Evolutionary conservation across 352 stramenopile species (phyloP).

Genomic region (Phytophthora fragariaefolia): DNA sequence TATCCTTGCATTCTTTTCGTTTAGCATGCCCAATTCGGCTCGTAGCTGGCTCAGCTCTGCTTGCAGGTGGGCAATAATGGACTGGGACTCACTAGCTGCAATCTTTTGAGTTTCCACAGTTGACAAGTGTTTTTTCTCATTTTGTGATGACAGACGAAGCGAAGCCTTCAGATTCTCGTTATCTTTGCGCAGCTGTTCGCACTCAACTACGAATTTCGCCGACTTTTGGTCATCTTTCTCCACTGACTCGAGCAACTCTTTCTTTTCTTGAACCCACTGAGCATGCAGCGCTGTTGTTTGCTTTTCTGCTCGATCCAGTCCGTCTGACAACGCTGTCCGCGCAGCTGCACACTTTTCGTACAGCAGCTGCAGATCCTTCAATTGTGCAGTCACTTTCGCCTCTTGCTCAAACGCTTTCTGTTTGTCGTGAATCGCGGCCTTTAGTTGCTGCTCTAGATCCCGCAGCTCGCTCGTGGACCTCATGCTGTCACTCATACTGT

Average conservation of each 20-base stretch:
- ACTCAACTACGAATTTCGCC: constrained; percentile 36
- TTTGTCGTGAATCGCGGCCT: constrained; percentile 39
- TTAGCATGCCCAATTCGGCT: constrained; percentile 30
- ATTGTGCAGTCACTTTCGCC: constrained; percentile 22
- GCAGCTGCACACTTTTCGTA: constrained; percentile 54
- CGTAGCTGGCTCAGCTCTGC: constrained; percentile 42
- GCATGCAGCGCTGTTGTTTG: constrained; percentile 59
- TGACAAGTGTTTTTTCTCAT: constrained; percentile 41
- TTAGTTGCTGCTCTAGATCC: constrained; percentile 46
- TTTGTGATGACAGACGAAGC: constrained; percentile 32
- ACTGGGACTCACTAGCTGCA: constrained; percentile 32
- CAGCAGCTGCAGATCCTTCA: constrained; percentile 52
- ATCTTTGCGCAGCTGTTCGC: constrained; percentile 50
- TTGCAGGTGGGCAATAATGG: constrained; percentile 43
- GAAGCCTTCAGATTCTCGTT: constrained; percentile 47
- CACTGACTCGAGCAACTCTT: constrained; percentile 41
- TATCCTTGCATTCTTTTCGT: constrained; percentile 52
- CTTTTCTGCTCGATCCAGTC: constrained; percentile 57
- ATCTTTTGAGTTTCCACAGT: constrained; percentile 37
- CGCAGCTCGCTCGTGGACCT: constrained; percentile 29
- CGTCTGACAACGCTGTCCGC: constrained; percentile 46
- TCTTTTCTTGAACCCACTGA: constrained; percentile 73
- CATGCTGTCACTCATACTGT: constrained; percentile 36
- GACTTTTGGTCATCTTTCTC: constrained; percentile 48
- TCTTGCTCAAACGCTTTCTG: constrained; percentile 33